Evolutionary conservation across 2,329 filamentous ascomycete species (phyloP), one percentile per base, ranked within the genome.

Genomic region (Epichloe elymi): DNA sequence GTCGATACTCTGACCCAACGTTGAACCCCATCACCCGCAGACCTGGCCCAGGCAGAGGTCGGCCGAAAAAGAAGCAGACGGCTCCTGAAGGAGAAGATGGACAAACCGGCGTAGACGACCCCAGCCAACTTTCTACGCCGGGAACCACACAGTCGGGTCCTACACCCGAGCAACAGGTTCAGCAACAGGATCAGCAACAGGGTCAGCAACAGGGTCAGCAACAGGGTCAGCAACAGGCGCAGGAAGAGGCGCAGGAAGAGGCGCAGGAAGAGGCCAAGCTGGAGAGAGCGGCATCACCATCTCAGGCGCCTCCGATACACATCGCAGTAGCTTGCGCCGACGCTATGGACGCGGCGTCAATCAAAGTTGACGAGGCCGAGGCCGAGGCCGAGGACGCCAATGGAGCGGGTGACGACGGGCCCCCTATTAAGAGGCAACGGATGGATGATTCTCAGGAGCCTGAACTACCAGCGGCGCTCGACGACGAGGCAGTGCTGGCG

Each of bases 21-120:
- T 49, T 67, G 55, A 80, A 81, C 52, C 78, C 78, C 48, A 80
- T 81, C 57, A 80, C 76, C n/a, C 70, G 78, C 15, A 71, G 78
- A 26, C 78, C 78, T 4, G 78, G 78, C 0, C 78, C 78, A 3
- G 77, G 78, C 12, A 71, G 78, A 43, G 75, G 76, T 2, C 69
- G 78, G 6, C 74, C 75, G 0, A 68, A 71, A 49, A 80, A 79
- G 59, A 63, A 66, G 15, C 38, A 4, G 46, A 6, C 11, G 46
- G 26, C 23, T 26, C 20, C 30, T 14, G 17, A 42, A 7, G 11
- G 5, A 17, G 26, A 17, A 5, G 12, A 20, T 17, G 38, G 17
- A 12, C 39, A 42, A n/a, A 2, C 12, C 8, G 14, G 17, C 40
- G 15, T 38, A 5, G 20, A 37, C 5, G n/a, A 14, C 15, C 5